Percentiles rank a stretch among this genome's conserved stretches.
phyloP scores from a whole-genome alignment of 2,329 filamentous ascomycete species.

The Pleurostoma richardsiae region DNA sequence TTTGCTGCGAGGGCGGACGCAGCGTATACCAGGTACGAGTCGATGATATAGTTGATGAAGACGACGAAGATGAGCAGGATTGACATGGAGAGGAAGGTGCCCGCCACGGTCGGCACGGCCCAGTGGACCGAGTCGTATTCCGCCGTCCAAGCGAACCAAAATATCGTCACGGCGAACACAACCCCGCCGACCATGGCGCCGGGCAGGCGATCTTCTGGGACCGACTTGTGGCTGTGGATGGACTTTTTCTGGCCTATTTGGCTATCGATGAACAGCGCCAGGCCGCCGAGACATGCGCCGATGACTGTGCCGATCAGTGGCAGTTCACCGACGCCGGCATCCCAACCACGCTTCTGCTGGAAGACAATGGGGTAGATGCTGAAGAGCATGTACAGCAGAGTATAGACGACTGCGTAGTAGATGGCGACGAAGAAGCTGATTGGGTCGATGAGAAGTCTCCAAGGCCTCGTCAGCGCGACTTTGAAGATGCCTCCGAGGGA shows the following conservation, averaged over 20 bases:
- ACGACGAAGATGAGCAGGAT: conserved; percentile 72
- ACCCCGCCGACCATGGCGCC: conserved; percentile 50
- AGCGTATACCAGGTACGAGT: conserved; percentile 64
- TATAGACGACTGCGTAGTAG: conserved; percentile 82
- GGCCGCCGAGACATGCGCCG: conserved; percentile 18
- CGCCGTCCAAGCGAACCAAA: conserved; percentile 55
- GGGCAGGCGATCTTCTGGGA: conserved; percentile 53
- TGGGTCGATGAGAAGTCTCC: conserved; percentile 82
- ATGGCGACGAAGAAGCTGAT: conserved; percentile 80
- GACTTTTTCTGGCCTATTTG: conserved; percentile 26
- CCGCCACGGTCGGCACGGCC: conserved; percentile 7
- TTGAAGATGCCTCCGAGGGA: conserved; percentile 49
- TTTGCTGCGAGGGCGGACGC: conserved; percentile 78
- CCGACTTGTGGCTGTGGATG: conserved; percentile 44
- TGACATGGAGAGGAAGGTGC: conserved; percentile 68
- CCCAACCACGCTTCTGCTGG: conserved; percentile 74
- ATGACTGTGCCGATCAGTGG: conserved; percentile 46
- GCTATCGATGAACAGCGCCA: conserved; percentile 17
- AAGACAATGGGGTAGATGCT: conserved; percentile 68
- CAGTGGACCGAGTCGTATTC: conserved; percentile 17
- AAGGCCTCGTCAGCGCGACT: conserved; percentile 60
- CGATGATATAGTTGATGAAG: conserved; percentile 68
- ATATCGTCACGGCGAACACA: conserved; percentile 46
- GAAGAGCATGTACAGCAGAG: conserved; percentile 73
- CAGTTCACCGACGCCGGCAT: conserved; percentile 54